Base-by-base conservation (phyloP, 1,284 basidiomycete genomes). In the Apiotrichum porosum region DNA sequence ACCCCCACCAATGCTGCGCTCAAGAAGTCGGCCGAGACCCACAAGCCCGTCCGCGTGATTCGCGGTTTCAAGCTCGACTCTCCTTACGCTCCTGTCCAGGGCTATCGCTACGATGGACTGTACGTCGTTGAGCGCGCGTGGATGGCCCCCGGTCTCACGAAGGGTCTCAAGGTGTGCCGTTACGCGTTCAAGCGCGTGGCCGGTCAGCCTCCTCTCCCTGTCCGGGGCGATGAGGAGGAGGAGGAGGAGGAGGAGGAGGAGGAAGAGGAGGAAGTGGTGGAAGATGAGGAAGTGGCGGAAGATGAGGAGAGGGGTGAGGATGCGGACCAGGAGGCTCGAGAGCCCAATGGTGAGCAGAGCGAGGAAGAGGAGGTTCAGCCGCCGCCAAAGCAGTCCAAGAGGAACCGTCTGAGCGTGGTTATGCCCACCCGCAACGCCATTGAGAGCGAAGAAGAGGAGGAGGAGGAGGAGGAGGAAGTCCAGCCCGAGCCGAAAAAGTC, bases 71-170 rank as follows among this genome's bases (percentile, higher is more conserved):
- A 76, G 61, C 67, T 66, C 17, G 49, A 57, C 23, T 68, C 62
- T 4, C 36, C 43, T 9, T 69, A 61, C 41, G 65, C 66, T 3
- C 63, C 67, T 2, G 38, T 37, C 2, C 56, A 56, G 23, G 65
- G 64, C 14, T 77, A 76, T 52, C 63, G 75, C 6, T 77, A 77
- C 53, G 65, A 72, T 50, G 76, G 76, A 1, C 56, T 77, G 40
- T 77, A 76, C 41, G 43, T 60, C 14, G 68, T 70, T 10, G 62
- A 67, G 49, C 61, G 58, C 45, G 66, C 62, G 23, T 68, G 63
- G 63, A 64, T 68, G 66, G 65, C 60, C 0, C 58, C 50, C 19
- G 67, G 67, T 8, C 48, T 68, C 18, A 66, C 67, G 3, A 63
- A 61, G 35, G 61, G 61, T 4, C 38, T 68, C 44, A 48, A 54